These are phyloP conservation scores for Chionographis japonica DNA, from an alignment of 106 monocot species.

Conservation along the genomic window DNA sequence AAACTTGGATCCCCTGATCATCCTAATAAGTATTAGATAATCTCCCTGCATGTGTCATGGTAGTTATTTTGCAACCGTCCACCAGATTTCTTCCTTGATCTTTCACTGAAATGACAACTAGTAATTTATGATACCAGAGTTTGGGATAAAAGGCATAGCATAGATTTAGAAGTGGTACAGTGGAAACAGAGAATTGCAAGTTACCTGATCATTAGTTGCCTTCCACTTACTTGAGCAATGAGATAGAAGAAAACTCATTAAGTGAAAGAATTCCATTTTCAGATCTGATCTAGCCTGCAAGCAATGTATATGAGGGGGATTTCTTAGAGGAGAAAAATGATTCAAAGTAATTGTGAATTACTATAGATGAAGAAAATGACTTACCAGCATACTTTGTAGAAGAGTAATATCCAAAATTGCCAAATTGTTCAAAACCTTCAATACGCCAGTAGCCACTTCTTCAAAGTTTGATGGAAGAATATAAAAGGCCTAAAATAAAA, in stretches of 20 bases:
- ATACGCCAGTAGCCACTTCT: constrained; percentile 89
- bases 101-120: too few species aligned
- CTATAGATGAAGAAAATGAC: neutral
- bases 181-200: neutral
- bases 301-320: neutral
- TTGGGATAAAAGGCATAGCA: neutral
- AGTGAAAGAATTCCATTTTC: constrained; percentile 94
- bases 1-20: too few species aligned
- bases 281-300: constrained; percentile 84
- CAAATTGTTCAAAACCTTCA: constrained; percentile 92
- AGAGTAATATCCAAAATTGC: constrained; percentile 67
- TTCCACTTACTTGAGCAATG: constrained; percentile 93
- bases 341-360: neutral
- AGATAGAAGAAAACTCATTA: constrained; percentile 95
- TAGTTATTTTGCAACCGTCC: too few species aligned
- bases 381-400: constrained; percentile 90
- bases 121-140: neutral
- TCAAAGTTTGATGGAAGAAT: constrained; percentile 94
- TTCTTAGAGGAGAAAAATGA: too few species aligned
- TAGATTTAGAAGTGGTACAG: neutral
- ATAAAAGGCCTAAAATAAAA: constrained; percentile 50
- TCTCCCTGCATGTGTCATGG: too few species aligned
- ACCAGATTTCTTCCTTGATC: too few species aligned
- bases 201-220: constrained; percentile 83
- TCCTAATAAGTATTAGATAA: too few species aligned